phyloP scores from a whole-genome alignment of 345 rosid genomes.

The Noccaea caerulescens region DNA sequence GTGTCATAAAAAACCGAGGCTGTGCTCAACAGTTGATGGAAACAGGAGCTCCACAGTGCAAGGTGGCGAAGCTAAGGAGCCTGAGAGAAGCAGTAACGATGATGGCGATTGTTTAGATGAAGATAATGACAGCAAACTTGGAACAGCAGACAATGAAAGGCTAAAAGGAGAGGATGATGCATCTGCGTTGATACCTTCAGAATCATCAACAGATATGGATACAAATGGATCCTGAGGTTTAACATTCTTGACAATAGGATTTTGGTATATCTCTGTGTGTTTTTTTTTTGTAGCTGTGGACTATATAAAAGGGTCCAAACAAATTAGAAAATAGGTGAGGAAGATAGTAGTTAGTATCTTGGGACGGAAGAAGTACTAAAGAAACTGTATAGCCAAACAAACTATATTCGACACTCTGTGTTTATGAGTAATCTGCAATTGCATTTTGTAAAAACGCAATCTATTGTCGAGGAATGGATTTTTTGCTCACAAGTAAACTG shows the following conservation, averaged over 20 bases:
- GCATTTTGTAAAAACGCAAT: conserved; percentile 1
- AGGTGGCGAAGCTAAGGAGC: conserved; percentile 43
- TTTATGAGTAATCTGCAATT: conserved; percentile 8
- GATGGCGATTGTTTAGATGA: conserved; percentile 44
- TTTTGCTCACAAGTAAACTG: too few species aligned
- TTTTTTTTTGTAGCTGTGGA: conserved; percentile 4
- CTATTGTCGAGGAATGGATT: not conserved
- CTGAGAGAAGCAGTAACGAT: conserved; percentile 30
- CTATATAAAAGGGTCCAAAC: not conserved
- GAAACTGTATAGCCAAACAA: conserved; percentile 17
- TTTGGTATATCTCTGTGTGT: conserved; percentile 9
- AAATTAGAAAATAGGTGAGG: conserved; percentile 1
- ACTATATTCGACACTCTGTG: not conserved
- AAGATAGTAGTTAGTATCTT: too few species aligned
- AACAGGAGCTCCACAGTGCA: conserved; percentile 47
- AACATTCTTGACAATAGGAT: conserved; percentile 5
- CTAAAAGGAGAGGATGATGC: conserved; percentile 5
- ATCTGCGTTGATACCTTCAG: not conserved
- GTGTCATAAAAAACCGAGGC: conserved; percentile 53
- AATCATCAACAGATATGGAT: not conserved
- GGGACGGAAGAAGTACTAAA: not conserved
- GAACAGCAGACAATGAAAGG: not conserved
- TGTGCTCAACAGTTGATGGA: conserved; percentile 58
- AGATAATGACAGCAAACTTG: conserved; percentile 34
- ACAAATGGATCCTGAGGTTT: conserved; percentile 6